Base-by-base conservation (phyloP, 116 monocot species). In the Papilionanthe hybrid region DNA sequence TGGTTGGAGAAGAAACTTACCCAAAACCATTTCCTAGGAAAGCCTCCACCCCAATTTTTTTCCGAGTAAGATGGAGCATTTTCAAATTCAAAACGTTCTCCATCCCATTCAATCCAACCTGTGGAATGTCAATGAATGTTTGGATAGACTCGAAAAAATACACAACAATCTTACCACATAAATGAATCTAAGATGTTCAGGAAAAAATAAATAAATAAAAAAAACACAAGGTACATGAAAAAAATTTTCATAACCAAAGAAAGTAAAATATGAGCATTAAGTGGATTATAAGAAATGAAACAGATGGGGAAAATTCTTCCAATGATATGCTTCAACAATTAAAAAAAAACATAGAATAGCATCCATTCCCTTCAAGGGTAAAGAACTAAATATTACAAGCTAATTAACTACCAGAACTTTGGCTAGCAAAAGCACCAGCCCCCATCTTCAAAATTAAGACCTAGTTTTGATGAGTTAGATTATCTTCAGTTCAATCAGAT, bases 101-200 rank as follows among this genome's bases (percentile, higher is more conserved):
- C 95, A 81, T 91, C 97, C 94, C 94, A 97, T 77, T 97, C 94
- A 80, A 97, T 97, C 97, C 97, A 97, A 75, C 97, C 97, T 96
- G 85, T 42, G 69, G 9, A 28, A 69, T 69, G 32, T 15, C 32
- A 69, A 17, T 12, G 28, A 69, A 69, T 17, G 3, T 69, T 69
- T 28, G 69, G 32, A 69, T 69, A 32, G 69, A 69, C 69, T 12
- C 66, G 28, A 66, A 23, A 69, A 15, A 69, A 32, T 25, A 69
- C 3, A 63, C n/a, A 20, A 63, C 23, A 6, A 63, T 63, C 25
- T 63, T 63, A 63, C 25, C 7, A 23, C 63, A 63, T 63, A 2
- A 63, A 25, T 23, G 25, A 25, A 63, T 22, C 53, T 53, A 25
- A 63, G 63, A 63, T 12, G 63, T 63, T 63, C n/a, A 23, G 12